phyloP scores from a whole-genome alignment of 257 asterid genomes.

The Salvia rosmarinus region DNA sequence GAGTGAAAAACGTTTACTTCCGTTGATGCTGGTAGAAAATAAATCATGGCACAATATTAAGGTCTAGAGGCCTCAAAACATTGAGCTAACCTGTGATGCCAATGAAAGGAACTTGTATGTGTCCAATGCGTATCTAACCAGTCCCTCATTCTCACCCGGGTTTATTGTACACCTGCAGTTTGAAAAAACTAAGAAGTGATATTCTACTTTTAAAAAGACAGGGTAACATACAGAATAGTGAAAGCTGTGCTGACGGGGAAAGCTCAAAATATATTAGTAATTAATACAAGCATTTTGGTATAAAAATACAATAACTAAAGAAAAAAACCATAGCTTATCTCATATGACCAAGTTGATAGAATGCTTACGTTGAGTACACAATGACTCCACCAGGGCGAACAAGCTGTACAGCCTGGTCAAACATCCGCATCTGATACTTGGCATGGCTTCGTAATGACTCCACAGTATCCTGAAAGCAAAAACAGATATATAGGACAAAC shows the following conservation, averaged over 20 bases:
- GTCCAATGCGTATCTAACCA: constrained; percentile 94
- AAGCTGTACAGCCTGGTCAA: constrained; percentile 97
- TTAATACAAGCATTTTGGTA: not conserved
- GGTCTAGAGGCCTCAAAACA: constrained; percentile 3
- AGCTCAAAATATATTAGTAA: constrained; percentile 15
- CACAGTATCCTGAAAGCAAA: constrained; percentile 62
- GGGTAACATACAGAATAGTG: not conserved
- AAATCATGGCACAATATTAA: not conserved
- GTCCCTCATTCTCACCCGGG: constrained; percentile 96
- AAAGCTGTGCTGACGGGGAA: constrained; percentile 8
- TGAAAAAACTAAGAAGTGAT: constrained; percentile 23
- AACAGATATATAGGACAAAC: constrained; percentile 28
- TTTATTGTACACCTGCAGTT: constrained; percentile 90
- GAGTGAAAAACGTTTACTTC: too few species aligned
- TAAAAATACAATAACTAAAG: constrained; percentile 8
- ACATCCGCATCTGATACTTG: constrained; percentile 86
- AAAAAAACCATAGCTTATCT: not conserved
- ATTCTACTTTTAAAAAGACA: constrained; percentile 18
- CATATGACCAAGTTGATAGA: constrained; percentile 13
- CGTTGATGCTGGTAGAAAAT: constrained; percentile 7
- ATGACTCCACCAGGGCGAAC: constrained; percentile 97
- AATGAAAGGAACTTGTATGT: constrained; percentile 77
- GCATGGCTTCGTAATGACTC: constrained; percentile 85
- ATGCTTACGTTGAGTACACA: constrained; percentile 91
- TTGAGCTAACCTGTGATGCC: constrained; percentile 78